Percentiles rank a stretch among this genome's conserved stretches.
These are phyloP conservation scores for Basidiobolus meristosporus DNA, from an alignment of 371 early-diverging fungal species.

Conservation along the genomic window DNA sequence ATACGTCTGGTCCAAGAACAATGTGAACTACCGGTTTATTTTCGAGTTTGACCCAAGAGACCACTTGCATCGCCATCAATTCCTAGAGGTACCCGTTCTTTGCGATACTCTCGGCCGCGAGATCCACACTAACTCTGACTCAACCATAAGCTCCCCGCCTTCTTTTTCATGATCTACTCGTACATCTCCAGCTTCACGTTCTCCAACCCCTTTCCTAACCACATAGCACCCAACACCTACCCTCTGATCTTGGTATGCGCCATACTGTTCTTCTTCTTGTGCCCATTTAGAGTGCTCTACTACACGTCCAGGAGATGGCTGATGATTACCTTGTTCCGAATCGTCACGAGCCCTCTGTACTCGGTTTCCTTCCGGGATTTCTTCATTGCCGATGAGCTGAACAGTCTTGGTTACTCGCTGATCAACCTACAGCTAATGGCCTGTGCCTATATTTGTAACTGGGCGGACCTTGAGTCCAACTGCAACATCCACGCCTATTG, in stretches of 20 bases:
- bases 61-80: constrained; percentile 45
- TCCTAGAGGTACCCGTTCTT: constrained; percentile 30
- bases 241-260: constrained; percentile 25
- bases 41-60: constrained; percentile 66
- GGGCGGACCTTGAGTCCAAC: constrained; percentile 18
- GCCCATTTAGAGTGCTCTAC: constrained; percentile 41
- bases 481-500: too few species aligned
- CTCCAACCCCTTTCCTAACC: constrained; percentile 11
- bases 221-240: constrained; percentile 19
- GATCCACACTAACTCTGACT: too few species aligned
- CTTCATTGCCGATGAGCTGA: constrained; percentile 68
- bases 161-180: constrained; percentile 27
- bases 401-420: constrained; percentile 53
- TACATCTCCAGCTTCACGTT: constrained; percentile 28
- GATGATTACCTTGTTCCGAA: constrained; percentile 21
- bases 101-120: too few species aligned
- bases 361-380: constrained; percentile 67
- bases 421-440: constrained; percentile 38
- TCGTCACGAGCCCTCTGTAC: constrained; percentile 22
- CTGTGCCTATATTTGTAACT: constrained; percentile 36
- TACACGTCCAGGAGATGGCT: constrained; percentile 54
- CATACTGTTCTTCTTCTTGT: constrained; percentile 23
- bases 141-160: constrained; percentile 28
- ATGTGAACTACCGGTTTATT: constrained; percentile 71
- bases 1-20: constrained; percentile 37